Evolutionary conservation across 805 yeast genomes (phyloP), one percentile per base, ranked within the genome.

Genomic region (Kregervanrija delftensis): DNA sequence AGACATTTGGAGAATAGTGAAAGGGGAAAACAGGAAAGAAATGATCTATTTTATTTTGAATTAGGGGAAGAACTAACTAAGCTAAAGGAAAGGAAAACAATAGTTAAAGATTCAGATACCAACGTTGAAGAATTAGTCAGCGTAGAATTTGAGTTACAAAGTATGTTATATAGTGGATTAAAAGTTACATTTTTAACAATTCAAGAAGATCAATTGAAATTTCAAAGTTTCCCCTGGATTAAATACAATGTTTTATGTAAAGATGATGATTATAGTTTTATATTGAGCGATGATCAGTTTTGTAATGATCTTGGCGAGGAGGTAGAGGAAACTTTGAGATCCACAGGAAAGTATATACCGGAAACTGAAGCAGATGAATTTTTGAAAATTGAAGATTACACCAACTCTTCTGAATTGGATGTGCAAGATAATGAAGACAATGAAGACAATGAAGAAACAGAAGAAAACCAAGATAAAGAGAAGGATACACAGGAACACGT

Each of bases 211-310:
- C 72, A 70, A 42, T 59, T 83, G 56, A 78, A 85, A 5, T 60
- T 60, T 37, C 68, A 66, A 45, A 75, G 86, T 36, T 84, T 85
- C 56, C 90, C 93, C 0, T 85, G 95, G 95, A 83, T 85, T 1
- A 69, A 83, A 43, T 83, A 84, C 55, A 63, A 72, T 46, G 73
- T 75, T 4, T 49, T 61, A 33, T 74, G 68, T 28, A 35, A 46
- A 8, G 43, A 49, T 16, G 58, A 54, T 31, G 66, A 61, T 41
- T 63, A 63, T 42, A 46, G 55, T 3, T 63, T 63, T 45, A 45
- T 51, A n/a, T 31, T 63, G 11, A 45, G 55, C 28, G 57, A 52
- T 11, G 57, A 58, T 11, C 58, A 55, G 31, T 53, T 61, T 22
- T 32, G 30, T 2, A 47, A 47, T 30, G 55, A 50, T 2, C 33